Percentiles rank a stretch among this genome's conserved stretches.
These are phyloP conservation scores for Zopfia rhizophila DNA, from an alignment of 2,329 filamentous ascomycete genomes.

Conservation along the genomic window DNA sequence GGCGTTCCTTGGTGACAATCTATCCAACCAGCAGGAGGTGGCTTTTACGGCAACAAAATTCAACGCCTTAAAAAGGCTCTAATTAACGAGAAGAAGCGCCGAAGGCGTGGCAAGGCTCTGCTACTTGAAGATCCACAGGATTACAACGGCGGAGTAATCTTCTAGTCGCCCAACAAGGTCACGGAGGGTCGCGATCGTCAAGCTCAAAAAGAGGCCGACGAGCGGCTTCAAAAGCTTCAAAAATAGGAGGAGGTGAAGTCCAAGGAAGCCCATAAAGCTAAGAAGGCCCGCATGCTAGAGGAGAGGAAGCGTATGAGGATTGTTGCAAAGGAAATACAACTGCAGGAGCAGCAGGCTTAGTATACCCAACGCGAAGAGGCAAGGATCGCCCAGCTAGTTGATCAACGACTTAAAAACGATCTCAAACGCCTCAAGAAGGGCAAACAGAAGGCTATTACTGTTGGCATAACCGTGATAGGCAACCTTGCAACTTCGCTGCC, in stretches of 20 bases:
- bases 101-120: constrained; percentile 12
- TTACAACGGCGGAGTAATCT: constrained; percentile 17
- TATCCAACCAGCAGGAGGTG: too few relatives aligned
- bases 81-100: constrained; percentile 18
- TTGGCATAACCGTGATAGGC: too few relatives aligned
- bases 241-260: constrained; percentile 5
- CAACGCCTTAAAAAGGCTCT: constrained; percentile 14
- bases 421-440: too few relatives aligned
- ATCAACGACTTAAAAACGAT: constrained; percentile 12
- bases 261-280: not conserved
- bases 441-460: too few relatives aligned
- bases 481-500: too few relatives aligned
- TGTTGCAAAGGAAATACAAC: constrained; percentile 8
- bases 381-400: not conserved
- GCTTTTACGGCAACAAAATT: too few relatives aligned
- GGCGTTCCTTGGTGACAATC: too few relatives aligned
- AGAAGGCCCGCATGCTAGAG: constrained; percentile 8
- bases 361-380: not conserved
- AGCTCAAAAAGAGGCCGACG: constrained; percentile 12
- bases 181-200: constrained; percentile 6
- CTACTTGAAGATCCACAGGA: constrained; percentile 10
- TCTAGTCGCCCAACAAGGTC: constrained; percentile 17
- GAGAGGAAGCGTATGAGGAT: constrained; percentile 1
- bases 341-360: constrained; percentile 1
- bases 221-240: constrained; percentile 11